Percentiles rank a stretch among this genome's conserved stretches.
Evolutionary conservation across 129 eudicot genomes (phyloP).

Genomic region (Erigeron canadensis): DNA sequence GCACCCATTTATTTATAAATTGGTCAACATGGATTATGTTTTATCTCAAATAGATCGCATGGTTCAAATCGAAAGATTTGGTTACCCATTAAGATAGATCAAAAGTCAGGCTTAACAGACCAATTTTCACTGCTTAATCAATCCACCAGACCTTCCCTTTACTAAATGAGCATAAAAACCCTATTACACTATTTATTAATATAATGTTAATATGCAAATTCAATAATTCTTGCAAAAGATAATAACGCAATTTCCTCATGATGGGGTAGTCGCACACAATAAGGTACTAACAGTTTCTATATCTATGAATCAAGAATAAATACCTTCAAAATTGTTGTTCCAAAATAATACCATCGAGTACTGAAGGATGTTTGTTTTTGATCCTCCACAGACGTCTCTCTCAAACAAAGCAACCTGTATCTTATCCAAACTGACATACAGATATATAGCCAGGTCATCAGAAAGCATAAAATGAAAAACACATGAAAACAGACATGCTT

Average conservation of each 20-base stretch:
- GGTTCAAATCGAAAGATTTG: neutral
- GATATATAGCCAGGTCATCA: constrained; percentile 30
- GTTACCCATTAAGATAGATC: neutral
- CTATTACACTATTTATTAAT: neutral
- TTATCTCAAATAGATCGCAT: constrained; percentile 2
- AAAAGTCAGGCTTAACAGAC: no score
- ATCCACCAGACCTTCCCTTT: neutral
- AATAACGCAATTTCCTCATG: neutral
- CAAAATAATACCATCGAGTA: constrained; percentile 63
- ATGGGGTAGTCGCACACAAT: neutral
- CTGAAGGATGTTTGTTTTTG: constrained; percentile 53
- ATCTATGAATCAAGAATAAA: constrained; percentile 19
- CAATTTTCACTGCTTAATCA: no score
- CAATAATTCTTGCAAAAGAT: neutral
- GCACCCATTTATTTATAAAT: neutral
- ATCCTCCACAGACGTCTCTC: constrained; percentile 50
- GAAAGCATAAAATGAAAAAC: constrained; percentile 10
- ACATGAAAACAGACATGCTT: neutral
- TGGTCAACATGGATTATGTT: neutral
- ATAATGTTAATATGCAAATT: neutral
- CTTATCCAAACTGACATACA: constrained; percentile 64
- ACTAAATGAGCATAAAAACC: neutral
- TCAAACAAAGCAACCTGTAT: constrained; percentile 51
- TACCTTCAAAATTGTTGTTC: constrained; percentile 48
- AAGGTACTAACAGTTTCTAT: constrained; percentile 9